Evolutionary conservation across 768 basidiomycete genomes (phyloP).

Genomic region (Mycena metata): DNA sequence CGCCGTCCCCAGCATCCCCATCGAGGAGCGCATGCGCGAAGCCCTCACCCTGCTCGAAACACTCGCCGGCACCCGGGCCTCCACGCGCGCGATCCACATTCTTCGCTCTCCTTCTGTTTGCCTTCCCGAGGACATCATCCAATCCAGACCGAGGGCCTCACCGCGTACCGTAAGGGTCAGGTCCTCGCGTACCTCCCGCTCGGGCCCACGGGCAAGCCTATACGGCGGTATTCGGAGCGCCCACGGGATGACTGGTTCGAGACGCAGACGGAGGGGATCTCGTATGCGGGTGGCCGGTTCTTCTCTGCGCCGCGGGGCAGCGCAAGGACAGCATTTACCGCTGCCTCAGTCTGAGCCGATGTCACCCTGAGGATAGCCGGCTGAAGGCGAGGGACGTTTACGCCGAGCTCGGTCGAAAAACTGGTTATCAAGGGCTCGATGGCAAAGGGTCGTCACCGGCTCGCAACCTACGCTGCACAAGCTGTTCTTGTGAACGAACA

Average conservation of each 20-base stretch:
- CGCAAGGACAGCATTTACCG: conserved; percentile 42
- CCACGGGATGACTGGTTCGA: conserved; percentile 75
- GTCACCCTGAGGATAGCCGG: conserved; percentile 53
- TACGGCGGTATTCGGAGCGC: conserved; percentile 71
- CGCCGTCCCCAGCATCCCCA: conserved; percentile 49
- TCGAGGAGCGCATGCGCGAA: conserved; percentile 63
- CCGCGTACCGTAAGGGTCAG: conserved; percentile 60
- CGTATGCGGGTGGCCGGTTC: conserved; percentile 58
- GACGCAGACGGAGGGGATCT: conserved; percentile 66
- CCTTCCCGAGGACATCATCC: conserved; percentile 63
- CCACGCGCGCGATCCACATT: conserved; percentile 66
- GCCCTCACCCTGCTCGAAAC: conserved; percentile 70
- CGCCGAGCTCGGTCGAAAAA: conserved; percentile 59
- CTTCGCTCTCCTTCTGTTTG: conserved; percentile 78
- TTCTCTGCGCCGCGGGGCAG: conserved; percentile 27
- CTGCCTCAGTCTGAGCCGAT: conserved; percentile 56
- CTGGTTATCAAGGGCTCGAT: conserved; percentile 67
- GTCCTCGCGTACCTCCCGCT: conserved; percentile 68
- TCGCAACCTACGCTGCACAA: conserved; percentile 46
- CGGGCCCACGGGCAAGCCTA: conserved; percentile 68
- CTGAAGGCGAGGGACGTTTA: conserved; percentile 55
- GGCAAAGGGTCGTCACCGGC: conserved; percentile 61
- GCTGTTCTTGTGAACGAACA: conserved; percentile 37
- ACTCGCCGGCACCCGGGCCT: conserved; percentile 62
- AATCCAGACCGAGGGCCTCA: conserved; percentile 66